A percentile compares a stretch with the other conserved stretches of the same genome.
phyloP scores from a whole-genome alignment of 805 yeast genomes.

The Hyphopichia homilentoma region DNA sequence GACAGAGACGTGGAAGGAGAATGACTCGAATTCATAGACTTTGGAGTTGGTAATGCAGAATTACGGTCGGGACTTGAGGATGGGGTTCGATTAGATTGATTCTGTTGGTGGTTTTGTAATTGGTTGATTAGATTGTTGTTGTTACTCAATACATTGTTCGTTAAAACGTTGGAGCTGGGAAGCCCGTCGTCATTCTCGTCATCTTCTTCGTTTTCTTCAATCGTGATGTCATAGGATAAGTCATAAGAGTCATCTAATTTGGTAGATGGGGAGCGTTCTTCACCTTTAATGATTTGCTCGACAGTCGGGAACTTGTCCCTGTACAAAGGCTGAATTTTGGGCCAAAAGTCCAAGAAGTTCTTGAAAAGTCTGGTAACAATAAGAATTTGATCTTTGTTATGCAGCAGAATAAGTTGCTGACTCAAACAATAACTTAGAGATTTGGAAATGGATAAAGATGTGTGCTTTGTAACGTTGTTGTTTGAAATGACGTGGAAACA shows the following conservation, averaged over 20 bases:
- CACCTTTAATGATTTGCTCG: conserved; percentile 15
- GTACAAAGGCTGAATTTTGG: conserved; percentile 16
- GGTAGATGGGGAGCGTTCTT: conserved; percentile 7
- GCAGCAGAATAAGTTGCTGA: conserved; percentile 40
- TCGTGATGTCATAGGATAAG: conserved; percentile 28
- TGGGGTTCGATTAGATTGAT: conserved; percentile 3
- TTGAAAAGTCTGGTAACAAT: conserved; percentile 53
- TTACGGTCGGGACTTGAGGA: conserved; percentile 4
- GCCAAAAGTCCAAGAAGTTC: conserved; percentile 53
- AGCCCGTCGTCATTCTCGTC: conserved; percentile 12
- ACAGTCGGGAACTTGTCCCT: conserved; percentile 5
- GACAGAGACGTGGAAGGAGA: not conserved
- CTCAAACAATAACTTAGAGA: conserved; percentile 54
- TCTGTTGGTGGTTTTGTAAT: not conserved
- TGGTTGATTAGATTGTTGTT: not conserved
- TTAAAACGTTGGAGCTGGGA: not conserved
- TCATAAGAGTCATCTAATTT: conserved; percentile 25
- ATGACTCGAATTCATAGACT: conserved; percentile 3
- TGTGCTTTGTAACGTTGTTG: conserved; percentile 40
- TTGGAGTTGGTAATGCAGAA: conserved; percentile 5
- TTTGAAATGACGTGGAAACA: conserved; percentile 35
- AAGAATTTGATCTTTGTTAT: conserved; percentile 43
- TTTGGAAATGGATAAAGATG: conserved; percentile 37
- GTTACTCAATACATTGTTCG: not conserved
- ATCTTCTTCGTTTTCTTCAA: conserved; percentile 19